Evolutionary conservation across 495 filamentous ascomycete species (phyloP).

Genomic region (Trichoderma parareesei): DNA sequence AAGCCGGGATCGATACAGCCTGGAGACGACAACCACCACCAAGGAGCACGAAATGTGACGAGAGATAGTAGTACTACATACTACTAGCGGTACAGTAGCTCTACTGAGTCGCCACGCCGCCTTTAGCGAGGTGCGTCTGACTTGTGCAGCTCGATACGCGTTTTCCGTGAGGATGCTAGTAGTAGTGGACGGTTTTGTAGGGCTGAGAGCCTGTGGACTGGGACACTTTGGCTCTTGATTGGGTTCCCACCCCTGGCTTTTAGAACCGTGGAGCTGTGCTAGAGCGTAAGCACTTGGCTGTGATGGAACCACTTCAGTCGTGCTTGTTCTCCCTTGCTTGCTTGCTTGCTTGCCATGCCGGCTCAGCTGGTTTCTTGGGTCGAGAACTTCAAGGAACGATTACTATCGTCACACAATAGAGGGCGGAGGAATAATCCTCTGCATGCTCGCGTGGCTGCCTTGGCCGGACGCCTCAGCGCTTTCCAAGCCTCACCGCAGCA

Average conservation of each 20-base stretch:
- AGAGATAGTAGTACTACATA: not conserved
- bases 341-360: too few species aligned
- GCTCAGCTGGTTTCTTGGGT: too few species aligned
- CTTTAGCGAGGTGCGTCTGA: not conserved
- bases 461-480: too few species aligned
- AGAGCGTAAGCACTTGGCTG: conserved; percentile 1
- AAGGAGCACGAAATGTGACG: not conserved
- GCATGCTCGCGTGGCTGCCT: too few species aligned
- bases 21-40: too few species aligned
- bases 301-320: not conserved
- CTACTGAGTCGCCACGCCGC: not conserved
- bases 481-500: too few species aligned
- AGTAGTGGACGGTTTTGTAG: not conserved
- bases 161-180: too few species aligned
- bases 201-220: not conserved
- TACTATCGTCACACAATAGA: too few species aligned
- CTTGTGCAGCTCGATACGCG: not conserved
- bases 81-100: not conserved
- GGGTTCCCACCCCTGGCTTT: not conserved
- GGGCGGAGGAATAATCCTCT: too few species aligned
- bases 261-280: not conserved
- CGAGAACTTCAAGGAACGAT: too few species aligned
- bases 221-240: not conserved
- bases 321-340: too few species aligned
- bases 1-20: too few species aligned